Percentiles rank a stretch among this genome's conserved stretches.
These are phyloP conservation scores for Serendipita sp. DNA, from an alignment of 768 basidiomycete genomes.

Conservation along the genomic window DNA sequence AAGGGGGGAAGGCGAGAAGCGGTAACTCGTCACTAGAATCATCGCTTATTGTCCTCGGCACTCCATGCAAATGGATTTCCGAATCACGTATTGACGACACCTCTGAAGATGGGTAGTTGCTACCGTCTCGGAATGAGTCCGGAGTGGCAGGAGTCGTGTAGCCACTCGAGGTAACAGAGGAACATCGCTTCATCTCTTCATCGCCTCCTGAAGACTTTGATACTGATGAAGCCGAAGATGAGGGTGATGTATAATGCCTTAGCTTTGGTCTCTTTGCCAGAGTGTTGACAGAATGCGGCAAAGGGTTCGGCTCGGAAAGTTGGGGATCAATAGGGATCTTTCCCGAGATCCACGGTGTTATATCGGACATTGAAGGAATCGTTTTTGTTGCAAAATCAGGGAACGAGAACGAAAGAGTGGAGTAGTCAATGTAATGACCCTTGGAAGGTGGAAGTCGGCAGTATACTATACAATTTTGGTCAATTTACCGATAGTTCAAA, in stretches of 20 bases:
- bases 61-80: too few relatives aligned
- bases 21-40: too few relatives aligned
- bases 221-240: not conserved
- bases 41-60: too few relatives aligned
- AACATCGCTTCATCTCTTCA: not conserved
- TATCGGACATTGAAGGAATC: not conserved
- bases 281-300: not conserved
- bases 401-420: not conserved
- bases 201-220: not conserved
- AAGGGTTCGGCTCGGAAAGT: not conserved
- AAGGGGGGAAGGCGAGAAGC: too few relatives aligned
- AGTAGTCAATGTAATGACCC: not conserved
- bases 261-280: not conserved
- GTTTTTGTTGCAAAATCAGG: not conserved
- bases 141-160: not conserved
- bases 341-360: not conserved
- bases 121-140: not conserved
- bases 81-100: too few relatives aligned
- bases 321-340: conserved; percentile 1
- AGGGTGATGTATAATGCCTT: not conserved
- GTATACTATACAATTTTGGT: not conserved
- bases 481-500: not conserved
- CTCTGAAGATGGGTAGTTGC: too few relatives aligned
- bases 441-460: not conserved
- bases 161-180: not conserved